Base-by-base conservation (phyloP, 1,139 yeast species). In the Pichia sp. region DNA sequence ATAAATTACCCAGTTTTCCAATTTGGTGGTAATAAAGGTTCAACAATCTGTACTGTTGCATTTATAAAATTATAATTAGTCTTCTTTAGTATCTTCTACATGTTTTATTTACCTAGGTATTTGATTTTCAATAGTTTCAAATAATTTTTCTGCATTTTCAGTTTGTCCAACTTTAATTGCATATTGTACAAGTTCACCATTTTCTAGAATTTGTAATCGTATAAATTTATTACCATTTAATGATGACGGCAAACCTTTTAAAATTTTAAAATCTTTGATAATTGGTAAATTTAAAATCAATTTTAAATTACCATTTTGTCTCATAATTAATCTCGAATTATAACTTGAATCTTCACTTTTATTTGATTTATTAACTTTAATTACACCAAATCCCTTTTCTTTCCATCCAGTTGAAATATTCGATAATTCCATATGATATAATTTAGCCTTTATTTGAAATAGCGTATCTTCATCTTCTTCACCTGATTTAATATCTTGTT, bases 11-110 rank as follows among this genome's bases (percentile, higher is more conserved):
- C 96, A 5, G 76, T 80, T 9, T 89, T 89, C 65, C 80, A 84
- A 66, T 93, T 90, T 69, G 97, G 96, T 4, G 98, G 99, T 8
- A 80, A 76, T 10, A 77, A 83, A 60, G 99, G 99, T 3, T 80
- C 88, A 44, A 83, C 97, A 1, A 87, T 93, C 45, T 88, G 96
- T 66, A 85, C 91, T 51, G 77, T 91, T 47, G 96, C 95, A 27
- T 93, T 91, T 64, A 47, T 22, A 14, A 39, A 39, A 22, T 7
- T 25, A 39, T 39, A 39, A 10, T 22, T 22, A 22, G 4, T 22
- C 25, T 22, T 22, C 4, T 22, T 22, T 22, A 4, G 25, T 22
- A 22, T 22, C 25, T 22, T 22, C 25, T 22, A 22, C 25, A 22
- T 22, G 3, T 22, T 18, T 44, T 46, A 18, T 45, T 22, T 45